Evolutionary conservation across 2,329 filamentous ascomycete genomes (phyloP), one percentile per base, ranked within the genome.

Genomic region (Scedosporium apiospermum): DNA sequence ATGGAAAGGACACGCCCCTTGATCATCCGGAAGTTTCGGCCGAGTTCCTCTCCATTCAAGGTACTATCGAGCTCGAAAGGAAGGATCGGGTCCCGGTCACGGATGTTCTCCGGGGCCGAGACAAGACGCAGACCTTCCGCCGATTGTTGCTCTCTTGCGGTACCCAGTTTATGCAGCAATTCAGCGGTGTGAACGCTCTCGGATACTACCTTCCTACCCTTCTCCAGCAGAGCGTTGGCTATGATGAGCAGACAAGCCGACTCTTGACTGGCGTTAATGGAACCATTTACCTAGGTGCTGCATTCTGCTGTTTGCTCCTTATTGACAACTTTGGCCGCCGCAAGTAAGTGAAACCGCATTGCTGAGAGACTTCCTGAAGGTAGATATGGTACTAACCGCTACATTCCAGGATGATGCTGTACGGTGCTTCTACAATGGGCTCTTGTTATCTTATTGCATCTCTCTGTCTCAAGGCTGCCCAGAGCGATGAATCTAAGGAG

Each of bases 181-280:
- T 78, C 65, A 84, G 70, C 30, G 74, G 73, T n/a, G 73, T 77
- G 18, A 77, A 77, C 53, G 73, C 73, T 9, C 64, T 76, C 65
- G 75, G 75, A 3, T 78, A 77, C 64, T 78, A 78, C 63, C 71
- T 86, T 0, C 83, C 83, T 0, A 84, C 81, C 0, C 76, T 87
- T 0, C 70, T 87, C 1, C 82, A 82, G 62, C 69, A 81, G 57
- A 82, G 77, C 6, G 82, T 87, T 6, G 82, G 83, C 0, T 76
- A 85, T 27, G 71, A 71, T 34, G 76, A 84, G 63, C 75, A 75
- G 49, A 77, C 80, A 67, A 78, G 81, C 2, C 76, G 83, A 4
- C 71, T 87, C 0, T 74, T 87, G 18, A 79, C 83, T 1, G 84
- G 81, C 2, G 79, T 81, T 63, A 87, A 68, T 60, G 72, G 71